phyloP scores from a whole-genome alignment of 495 filamentous ascomycete genomes.

The Xylaria intraflava region DNA sequence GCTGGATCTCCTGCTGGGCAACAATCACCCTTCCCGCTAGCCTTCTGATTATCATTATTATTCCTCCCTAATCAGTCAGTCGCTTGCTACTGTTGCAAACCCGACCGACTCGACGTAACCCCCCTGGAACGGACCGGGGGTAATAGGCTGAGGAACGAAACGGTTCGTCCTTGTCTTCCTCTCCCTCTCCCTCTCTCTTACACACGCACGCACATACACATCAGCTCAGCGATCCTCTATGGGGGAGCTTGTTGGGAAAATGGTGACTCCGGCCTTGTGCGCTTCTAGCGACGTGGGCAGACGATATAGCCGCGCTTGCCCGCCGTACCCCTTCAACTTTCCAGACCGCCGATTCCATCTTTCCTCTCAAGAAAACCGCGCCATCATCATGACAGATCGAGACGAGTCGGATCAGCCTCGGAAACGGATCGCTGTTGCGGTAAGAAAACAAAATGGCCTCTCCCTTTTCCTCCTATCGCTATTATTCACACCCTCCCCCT shows the following conservation, averaged over 20 bases:
- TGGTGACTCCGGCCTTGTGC: conserved; percentile 39
- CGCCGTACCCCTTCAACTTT: conserved; percentile 30
- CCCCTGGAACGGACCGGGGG: conserved; percentile 21
- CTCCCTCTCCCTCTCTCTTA: conserved; percentile 21
- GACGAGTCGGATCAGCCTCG: conserved; percentile 41
- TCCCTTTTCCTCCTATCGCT: neutral
- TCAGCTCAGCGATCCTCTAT: conserved; percentile 4
- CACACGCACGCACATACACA: neutral
- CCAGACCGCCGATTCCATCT: conserved; percentile 31
- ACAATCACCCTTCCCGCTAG: neutral
- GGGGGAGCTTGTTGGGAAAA: conserved; percentile 11
- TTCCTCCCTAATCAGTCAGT: conserved; percentile 15
- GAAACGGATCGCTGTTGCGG: conserved; percentile 62
- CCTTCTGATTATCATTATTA: neutral
- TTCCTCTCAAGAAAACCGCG: conserved; percentile 28
- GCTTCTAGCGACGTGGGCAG: conserved; percentile 24
- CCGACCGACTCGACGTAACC: conserved; percentile 19
- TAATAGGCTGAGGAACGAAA: conserved; percentile 5
- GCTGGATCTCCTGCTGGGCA: neutral
- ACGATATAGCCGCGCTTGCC: conserved; percentile 37
- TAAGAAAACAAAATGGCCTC: conserved; percentile 34
- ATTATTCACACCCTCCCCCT: neutral
- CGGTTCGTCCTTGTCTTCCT: conserved; percentile 9
- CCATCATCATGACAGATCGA: conserved; percentile 36
- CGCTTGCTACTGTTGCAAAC: conserved; percentile 12